Conservation (phyloP, 2,329 filamentous ascomycete species). For the Fusarium subglutinans region DNA sequence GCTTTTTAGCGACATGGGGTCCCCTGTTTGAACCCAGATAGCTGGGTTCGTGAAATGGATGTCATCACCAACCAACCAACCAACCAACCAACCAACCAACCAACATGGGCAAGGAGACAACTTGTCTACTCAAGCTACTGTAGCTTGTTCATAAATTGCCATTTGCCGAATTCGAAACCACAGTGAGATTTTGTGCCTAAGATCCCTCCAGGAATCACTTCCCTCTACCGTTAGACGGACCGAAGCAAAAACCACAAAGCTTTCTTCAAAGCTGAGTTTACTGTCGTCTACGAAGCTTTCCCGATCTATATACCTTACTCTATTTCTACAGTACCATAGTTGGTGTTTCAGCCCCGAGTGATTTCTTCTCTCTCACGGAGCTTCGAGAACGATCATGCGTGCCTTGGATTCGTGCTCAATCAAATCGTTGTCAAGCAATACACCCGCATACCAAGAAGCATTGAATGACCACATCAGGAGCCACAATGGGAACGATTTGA, state of each 20-base stretch:
- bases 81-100: background rate
- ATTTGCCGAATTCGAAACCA: background rate
- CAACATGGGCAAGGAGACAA: background rate
- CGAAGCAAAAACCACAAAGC: background rate
- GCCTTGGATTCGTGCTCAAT: background rate
- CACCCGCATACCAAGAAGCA: background rate
- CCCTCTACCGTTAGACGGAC: background rate
- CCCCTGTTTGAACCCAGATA: slow-evolving; percentile 3
- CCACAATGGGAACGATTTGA: background rate
- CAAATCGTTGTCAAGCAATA: background rate
- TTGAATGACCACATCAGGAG: background rate
- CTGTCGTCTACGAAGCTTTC: background rate
- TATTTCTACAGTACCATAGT: background rate
- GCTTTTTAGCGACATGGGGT: slow-evolving; percentile 10
- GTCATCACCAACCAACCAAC: background rate
- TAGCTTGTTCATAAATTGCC: background rate
- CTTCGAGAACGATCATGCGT: background rate
- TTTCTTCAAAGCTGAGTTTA: background rate
- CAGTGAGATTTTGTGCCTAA: background rate
- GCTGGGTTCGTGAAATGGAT: background rate
- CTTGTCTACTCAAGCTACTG: background rate
- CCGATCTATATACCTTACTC: background rate
- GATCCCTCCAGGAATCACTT: background rate
- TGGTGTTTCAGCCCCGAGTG: background rate
- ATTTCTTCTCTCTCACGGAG: background rate